Conservation (phyloP, 805 yeast genomes). For the Wickerhamomyces subpelliculosus region DNA sequence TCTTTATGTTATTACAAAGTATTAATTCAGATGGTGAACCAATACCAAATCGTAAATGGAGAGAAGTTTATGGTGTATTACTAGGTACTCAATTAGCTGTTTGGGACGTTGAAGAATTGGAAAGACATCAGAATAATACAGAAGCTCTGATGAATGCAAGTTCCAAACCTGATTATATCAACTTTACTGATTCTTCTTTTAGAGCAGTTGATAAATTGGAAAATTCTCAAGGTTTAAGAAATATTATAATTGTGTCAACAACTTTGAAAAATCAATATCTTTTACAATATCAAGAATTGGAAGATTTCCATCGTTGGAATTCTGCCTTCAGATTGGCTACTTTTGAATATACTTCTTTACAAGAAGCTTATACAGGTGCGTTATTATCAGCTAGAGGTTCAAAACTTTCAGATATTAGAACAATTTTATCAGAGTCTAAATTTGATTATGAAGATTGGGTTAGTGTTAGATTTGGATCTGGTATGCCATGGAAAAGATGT, state of each 20-base stretch:
- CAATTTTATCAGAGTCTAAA: constrained; percentile 78
- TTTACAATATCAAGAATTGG: constrained; percentile 64
- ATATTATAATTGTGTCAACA: constrained; percentile 81
- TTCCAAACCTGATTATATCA: constrained; percentile 78
- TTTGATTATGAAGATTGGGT: constrained; percentile 92
- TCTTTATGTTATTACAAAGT: constrained; percentile 66
- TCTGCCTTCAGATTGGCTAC: constrained; percentile 75
- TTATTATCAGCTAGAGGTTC: constrained; percentile 88
- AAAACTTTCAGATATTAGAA: constrained; percentile 76
- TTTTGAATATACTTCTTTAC: constrained; percentile 76
- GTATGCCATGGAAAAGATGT: constrained; percentile 97
- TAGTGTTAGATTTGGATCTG: constrained; percentile 89
- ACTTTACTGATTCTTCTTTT: constrained; percentile 84
- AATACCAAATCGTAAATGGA: constrained; percentile 72
- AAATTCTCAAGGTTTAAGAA: constrained; percentile 53
- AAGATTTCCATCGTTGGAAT: constrained; percentile 68
- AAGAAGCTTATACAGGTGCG: constrained; percentile 96
- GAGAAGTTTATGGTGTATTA: constrained; percentile 85
- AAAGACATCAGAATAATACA: constrained; percentile 36
- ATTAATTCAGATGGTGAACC: constrained; percentile 83
- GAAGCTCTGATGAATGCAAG: constrained; percentile 49
- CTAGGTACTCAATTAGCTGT: constrained; percentile 88
- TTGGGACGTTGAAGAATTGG: constrained; percentile 76
- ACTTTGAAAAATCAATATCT: constrained; percentile 85
- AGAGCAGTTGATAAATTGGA: constrained; percentile 66